Evolutionary conservation across 2,329 filamentous ascomycete genomes (phyloP), one percentile per base, ranked within the genome.

Genomic region (Fusarium temperatum): DNA sequence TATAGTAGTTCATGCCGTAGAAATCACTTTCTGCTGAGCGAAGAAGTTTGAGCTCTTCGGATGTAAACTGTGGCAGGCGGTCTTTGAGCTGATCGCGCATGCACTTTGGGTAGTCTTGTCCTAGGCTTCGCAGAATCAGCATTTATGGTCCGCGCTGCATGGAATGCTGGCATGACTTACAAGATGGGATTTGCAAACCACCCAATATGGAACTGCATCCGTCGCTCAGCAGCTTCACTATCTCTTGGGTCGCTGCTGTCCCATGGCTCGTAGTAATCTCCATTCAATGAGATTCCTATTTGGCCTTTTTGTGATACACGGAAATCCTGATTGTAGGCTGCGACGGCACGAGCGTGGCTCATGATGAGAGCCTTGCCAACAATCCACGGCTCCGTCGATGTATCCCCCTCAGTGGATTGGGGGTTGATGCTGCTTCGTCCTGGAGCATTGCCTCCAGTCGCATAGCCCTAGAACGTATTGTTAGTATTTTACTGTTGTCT

Each of bases 101-200:
- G 28, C 77, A 80, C 10, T 74, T 62, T 0, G 83, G 83, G 32
- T 83, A 83, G 45, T 83, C 81, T 38, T 78, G 58, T 32, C 76
- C 70, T 18, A 82, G 55, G 58, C 77, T 80, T 62, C 1, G 3
- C 7, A 10, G 12, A 18, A 36, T 36, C 35, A 36, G 35, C 35
- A 36, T 18, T 36, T 18, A 36, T 2, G 2, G 35, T 18, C 35
- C 35, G 35, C 35, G 35, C 15, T 10, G 9, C 17, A 36, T 36
- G 35, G 15, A 36, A 18, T 17, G 2, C 18, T 36, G 35, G 35
- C 9, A 36, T 36, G 1, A 18, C 35, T 36, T 36, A 36, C 74
- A 83, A 84, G 12, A 84, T 80, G 15, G 82, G 82, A 51, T 83
- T 79, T 3, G 81, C 82, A 60, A 83, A 84, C 82, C 82, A 84